phyloP scores from a whole-genome alignment of 164 flowering plant species.

The Aristolochia fimbriata region DNA sequence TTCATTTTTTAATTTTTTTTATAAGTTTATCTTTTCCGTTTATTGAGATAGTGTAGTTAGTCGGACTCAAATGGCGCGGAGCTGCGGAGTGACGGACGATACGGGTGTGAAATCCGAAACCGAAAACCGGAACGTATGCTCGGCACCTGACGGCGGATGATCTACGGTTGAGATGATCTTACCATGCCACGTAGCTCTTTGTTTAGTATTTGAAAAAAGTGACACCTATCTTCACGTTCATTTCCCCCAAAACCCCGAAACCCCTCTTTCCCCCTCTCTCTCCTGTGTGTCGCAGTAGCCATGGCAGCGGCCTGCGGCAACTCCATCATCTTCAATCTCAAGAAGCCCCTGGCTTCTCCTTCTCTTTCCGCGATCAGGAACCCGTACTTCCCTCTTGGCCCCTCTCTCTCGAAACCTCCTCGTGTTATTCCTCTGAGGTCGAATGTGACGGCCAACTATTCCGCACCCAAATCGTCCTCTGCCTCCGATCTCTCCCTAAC shows the following conservation, averaged over 20 bases:
- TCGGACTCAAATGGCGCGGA: too few species aligned
- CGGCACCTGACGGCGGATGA: too few species aligned
- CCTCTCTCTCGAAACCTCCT: background rate
- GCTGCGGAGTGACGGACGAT: too few species aligned
- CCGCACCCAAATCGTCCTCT: conserved; percentile 9
- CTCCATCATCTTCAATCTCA: background rate
- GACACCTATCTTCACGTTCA: too few species aligned
- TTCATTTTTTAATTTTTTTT: too few species aligned
- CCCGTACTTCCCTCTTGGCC: background rate
- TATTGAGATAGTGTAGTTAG: too few species aligned
- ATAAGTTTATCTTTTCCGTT: too few species aligned
- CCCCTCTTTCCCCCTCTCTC: conserved; percentile 1
- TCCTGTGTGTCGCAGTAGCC: background rate
- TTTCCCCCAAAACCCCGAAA: background rate
- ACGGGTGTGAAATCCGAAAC: too few species aligned
- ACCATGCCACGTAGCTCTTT: too few species aligned
- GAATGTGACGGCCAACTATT: conserved; percentile 1
- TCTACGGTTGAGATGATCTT: too few species aligned
- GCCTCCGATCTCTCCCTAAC: conserved; percentile 18
- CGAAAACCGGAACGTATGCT: too few species aligned
- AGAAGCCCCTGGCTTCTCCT: background rate
- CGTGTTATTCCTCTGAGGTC: background rate
- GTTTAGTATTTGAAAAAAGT: too few species aligned
- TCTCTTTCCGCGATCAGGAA: background rate
- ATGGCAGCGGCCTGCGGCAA: conserved; percentile 7